These are phyloP conservation scores for Rosellinia necatrix DNA, from an alignment of 2,329 filamentous ascomycete genomes.

Conservation along the genomic window DNA sequence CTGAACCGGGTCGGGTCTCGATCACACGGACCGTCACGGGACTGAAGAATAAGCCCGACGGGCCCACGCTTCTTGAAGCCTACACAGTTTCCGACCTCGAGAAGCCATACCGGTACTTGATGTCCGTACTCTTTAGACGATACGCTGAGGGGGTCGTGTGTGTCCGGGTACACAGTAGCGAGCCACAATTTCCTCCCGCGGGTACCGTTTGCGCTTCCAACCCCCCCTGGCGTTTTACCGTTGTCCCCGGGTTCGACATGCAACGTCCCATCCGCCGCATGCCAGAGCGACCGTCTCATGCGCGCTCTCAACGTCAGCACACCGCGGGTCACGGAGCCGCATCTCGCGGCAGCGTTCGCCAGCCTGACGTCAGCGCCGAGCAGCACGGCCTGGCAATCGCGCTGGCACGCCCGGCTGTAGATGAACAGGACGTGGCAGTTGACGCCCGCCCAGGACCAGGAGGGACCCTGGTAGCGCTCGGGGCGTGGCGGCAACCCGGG, in stretches of 20 bases:
- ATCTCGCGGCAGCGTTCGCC: not conserved
- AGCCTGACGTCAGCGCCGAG: conserved; percentile 1
- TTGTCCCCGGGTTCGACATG: not conserved
- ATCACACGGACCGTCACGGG: not conserved
- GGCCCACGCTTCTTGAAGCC: conserved; percentile 14
- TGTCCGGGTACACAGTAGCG: not conserved
- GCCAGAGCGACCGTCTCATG: conserved; percentile 1
- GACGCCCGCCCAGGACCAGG: conserved; percentile 9
- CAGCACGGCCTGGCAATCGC: conserved; percentile 7
- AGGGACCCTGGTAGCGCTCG: conserved; percentile 6
- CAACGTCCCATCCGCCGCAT: not conserved
- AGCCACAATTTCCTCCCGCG: not conserved
- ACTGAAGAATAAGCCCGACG: conserved; percentile 12
- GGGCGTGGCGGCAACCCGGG: not conserved
- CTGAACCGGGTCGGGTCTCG: not conserved
- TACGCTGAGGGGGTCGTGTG: not conserved
- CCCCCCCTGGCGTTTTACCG: not conserved
- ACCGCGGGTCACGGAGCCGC: not conserved
- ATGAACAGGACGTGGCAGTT: conserved; percentile 1
- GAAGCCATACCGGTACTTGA: not conserved
- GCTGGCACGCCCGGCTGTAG: conserved; percentile 1
- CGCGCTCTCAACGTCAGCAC: conserved; percentile 4
- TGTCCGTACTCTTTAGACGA: not conserved
- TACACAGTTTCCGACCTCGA: conserved; percentile 5
- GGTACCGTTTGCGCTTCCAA: not conserved